Evolutionary conservation across 2,329 filamentous ascomycete genomes (phyloP), one percentile per base, ranked within the genome.

Genomic region (Claviceps sp.): DNA sequence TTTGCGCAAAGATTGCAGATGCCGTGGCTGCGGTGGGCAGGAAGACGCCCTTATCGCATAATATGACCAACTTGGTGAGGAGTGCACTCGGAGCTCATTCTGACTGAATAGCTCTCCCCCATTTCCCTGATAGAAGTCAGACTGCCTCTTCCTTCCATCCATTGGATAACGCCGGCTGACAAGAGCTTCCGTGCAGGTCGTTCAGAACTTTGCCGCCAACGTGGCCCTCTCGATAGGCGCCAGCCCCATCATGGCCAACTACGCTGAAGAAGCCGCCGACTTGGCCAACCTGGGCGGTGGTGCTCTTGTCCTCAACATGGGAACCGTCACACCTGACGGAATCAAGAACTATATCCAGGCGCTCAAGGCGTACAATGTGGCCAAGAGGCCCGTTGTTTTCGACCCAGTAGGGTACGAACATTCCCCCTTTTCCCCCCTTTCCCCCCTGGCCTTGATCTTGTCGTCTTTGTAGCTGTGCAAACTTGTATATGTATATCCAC

Each of bases 141-240:
- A 34, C 30, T 11, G 30, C 30, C 9, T 34, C 30, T 11, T 34
- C 30, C 9, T 11, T 34, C 9, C 9, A 34, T 9, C 9, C 9
- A 34, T 3, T 3, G 30, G 11, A 42, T 20, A 22, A 8, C 7
- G 2, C 5, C 22, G 3, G 22, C 42, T 44, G 42, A 44, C 42
- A 16, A 16, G 42, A 44, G 13, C 11, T 20, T 3, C 20, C 36
- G 14, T 4, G 0, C 16, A 74, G 72, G 72, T 97, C 0, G 91
- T 96, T 22, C 89, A 95, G 62, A 95, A 96, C 69, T 87, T 97
- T 61, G 87, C 90, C 16, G 91, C 93, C 50, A 96, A 95, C 62
- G 84, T 96, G 3, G 89, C 88, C 41, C 76, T 96, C 16, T 81
- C 85, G 37, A 76, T 94, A 50, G 91, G 91, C 38, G 86, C 87